Percentiles rank a stretch among this genome's conserved stretches.
These are phyloP conservation scores for Backusella australiensis DNA, from an alignment of 192 early-diverging fungal species.

Conservation along the genomic window DNA sequence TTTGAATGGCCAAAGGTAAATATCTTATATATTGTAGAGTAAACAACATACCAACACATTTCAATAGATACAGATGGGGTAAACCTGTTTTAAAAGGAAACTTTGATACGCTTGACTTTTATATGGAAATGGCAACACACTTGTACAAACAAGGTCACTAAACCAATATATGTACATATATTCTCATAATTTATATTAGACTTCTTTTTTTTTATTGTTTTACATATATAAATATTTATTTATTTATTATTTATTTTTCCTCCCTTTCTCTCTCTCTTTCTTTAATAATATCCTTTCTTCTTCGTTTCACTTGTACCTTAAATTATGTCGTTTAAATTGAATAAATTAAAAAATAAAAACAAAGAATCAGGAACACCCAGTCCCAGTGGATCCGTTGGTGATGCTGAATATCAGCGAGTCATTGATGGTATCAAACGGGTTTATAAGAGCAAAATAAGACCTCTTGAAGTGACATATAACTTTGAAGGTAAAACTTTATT, in stretches of 20 bases:
- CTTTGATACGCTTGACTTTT: slow-evolving; percentile 31
- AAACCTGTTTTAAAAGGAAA: not conserved
- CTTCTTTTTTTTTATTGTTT: not conserved
- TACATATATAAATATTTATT: not conserved
- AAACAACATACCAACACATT: not conserved
- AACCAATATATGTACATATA: not conserved
- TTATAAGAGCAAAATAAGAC: slow-evolving; percentile 55
- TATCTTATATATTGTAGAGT: not conserved
- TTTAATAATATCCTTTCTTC: not conserved
- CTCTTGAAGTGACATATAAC: slow-evolving; percentile 66
- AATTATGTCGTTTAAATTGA: not conserved
- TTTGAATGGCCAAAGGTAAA: slow-evolving; percentile 49
- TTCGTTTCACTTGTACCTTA: not conserved
- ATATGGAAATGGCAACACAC: slow-evolving; percentile 29
- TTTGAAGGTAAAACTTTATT: slow-evolving; percentile 48
- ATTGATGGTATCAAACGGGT: slow-evolving; percentile 57
- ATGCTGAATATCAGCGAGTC: not conserved
- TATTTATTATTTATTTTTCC: too few species aligned
- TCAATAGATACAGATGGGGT: not conserved
- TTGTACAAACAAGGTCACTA: slow-evolving; percentile 32
- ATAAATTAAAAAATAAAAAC: not conserved
- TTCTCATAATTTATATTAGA: not conserved
- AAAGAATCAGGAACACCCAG: not conserved
- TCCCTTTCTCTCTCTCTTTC: not conserved
- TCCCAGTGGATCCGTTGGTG: not conserved